These are phyloP conservation scores for Colletotrichum eleusines DNA, from an alignment of 2,329 filamentous ascomycete genomes.

Conservation along the genomic window DNA sequence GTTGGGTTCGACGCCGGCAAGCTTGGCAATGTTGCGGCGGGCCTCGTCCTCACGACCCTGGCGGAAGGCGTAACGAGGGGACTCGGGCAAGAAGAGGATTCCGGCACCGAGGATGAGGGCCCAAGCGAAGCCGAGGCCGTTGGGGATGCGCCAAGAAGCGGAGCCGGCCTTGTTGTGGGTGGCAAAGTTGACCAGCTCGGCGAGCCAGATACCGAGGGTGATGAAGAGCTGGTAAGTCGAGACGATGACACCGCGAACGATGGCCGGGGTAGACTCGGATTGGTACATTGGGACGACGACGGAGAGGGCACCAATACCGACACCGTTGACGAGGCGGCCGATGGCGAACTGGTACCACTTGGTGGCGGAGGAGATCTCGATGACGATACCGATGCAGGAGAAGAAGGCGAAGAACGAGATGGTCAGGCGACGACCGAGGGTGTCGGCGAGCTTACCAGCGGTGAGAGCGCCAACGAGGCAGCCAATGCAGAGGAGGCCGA, in stretches of 20 bases:
- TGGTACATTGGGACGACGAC: conserved; percentile 78
- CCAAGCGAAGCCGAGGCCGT: conserved; percentile 68
- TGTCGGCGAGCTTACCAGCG: conserved; percentile 71
- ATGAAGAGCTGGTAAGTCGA: conserved; percentile 77
- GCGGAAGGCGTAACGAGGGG: conserved; percentile 64
- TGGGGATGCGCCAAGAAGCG: conserved; percentile 73
- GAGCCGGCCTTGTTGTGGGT: conserved; percentile 62
- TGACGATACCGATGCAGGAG: conserved; percentile 72
- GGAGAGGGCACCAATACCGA: conserved; percentile 74
- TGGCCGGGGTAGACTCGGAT: conserved; percentile 72
- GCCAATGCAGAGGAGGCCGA: conserved; percentile 72
- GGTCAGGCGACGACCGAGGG: conserved; percentile 70
- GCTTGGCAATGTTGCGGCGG: conserved; percentile 59
- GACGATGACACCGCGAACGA: conserved; percentile 73
- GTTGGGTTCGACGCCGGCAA: conserved; percentile 57
- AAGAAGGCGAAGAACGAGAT: conserved; percentile 74
- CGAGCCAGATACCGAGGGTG: conserved; percentile 73
- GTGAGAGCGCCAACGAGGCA: conserved; percentile 69
- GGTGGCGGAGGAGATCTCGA: conserved; percentile 68
- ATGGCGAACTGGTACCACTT: conserved; percentile 75
- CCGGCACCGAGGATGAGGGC: conserved; percentile 63
- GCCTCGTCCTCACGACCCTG: conserved; percentile 61
- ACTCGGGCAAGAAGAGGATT: conserved; percentile 67
- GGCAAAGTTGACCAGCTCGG: conserved; percentile 71
- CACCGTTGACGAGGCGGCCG: conserved; percentile 73